Base-by-base conservation (phyloP, 2,329 filamentous ascomycete species). In the Fusarium protoensiforme region DNA sequence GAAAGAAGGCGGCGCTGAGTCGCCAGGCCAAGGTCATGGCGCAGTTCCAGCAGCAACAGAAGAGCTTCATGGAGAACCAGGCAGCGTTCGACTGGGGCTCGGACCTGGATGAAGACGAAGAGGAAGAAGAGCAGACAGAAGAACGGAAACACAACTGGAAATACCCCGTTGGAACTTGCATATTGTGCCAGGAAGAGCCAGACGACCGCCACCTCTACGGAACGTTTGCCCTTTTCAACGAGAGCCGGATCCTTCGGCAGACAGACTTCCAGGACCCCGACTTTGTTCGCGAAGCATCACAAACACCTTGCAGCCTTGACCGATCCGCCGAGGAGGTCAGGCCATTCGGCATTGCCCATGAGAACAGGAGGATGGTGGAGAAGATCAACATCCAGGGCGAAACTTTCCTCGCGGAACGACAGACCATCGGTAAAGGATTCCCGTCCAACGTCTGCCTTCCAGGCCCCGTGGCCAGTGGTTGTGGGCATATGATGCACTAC, bases 401-500 rank as follows among this genome's bases (percentile, higher is more conserved):
- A 41, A 89, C 90, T 41, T 91, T 96, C 56, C 86, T 90, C 38
- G 89, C 90, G 6, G 94, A 97, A 80, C 90, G 93, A 57, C 93
- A 97, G 82, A 92, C 92, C 7, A 89, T 99, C 56, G 95, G 96
- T 35, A 97, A 95, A 82, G 96, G 96, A 0, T 99, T 97, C 78
- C 92, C 94, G 4, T 87, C 91, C 8, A 86, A 88, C 11, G 87
- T 91, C 43, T 91, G 91, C 36, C 87, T 88, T 31, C 86, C 89
- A 20, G 96, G 95, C 0, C 93, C 96, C 0, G 92, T 98, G 2
- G 94, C 95, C 13, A 94, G 93, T 38, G 94, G 96, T 11, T 99
- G 96, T 82, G 96, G 96, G 4, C 96, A 99, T 81, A 97, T 99
- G 78, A 99, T 99, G 96, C 96, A 99, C 81, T 98, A 94, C 81